Conservation (phyloP, 2,329 filamentous ascomycete genomes). For the Hirsutella minnesotensis region DNA sequence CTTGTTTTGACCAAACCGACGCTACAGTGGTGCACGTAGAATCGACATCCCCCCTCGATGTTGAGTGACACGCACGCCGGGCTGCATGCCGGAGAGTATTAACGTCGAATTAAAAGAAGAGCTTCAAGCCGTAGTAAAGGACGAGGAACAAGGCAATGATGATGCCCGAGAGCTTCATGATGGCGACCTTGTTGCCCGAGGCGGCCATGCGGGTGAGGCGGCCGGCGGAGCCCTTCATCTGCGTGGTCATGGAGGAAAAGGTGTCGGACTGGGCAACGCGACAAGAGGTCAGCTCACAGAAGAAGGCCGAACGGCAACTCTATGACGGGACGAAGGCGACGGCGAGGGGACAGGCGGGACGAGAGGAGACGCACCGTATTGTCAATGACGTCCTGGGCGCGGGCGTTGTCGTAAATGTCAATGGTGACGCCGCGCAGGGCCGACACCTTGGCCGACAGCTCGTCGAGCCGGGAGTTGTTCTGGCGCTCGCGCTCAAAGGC, state of each 20-base stretch:
- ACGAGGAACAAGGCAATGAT: constrained; percentile 61
- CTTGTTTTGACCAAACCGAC: too few relatives aligned
- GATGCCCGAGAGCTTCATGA: constrained; percentile 80
- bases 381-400: constrained; percentile 79
- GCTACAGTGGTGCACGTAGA: too few relatives aligned
- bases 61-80: too few relatives aligned
- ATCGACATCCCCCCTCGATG: too few relatives aligned
- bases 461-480: constrained; percentile 89
- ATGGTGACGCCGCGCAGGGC: constrained; percentile 88
- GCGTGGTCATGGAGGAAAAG: constrained; percentile 76
- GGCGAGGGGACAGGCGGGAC: not conserved
- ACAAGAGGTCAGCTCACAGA: not conserved
- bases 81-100: not conserved
- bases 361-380: constrained; percentile 50
- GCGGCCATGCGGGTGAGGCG: constrained; percentile 84
- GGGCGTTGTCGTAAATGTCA: constrained; percentile 95
- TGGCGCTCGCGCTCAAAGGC: constrained; percentile 74
- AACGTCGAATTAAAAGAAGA: constrained; percentile 38
- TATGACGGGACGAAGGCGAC: too few relatives aligned
- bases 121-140: constrained; percentile 60
- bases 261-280: constrained; percentile 57
- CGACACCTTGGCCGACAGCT: constrained; percentile 82
- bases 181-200: constrained; percentile 79
- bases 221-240: constrained; percentile 71
- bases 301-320: not conserved